phyloP scores from a whole-genome alignment of 768 basidiomycete species.

The Tephrocybe sp. region DNA sequence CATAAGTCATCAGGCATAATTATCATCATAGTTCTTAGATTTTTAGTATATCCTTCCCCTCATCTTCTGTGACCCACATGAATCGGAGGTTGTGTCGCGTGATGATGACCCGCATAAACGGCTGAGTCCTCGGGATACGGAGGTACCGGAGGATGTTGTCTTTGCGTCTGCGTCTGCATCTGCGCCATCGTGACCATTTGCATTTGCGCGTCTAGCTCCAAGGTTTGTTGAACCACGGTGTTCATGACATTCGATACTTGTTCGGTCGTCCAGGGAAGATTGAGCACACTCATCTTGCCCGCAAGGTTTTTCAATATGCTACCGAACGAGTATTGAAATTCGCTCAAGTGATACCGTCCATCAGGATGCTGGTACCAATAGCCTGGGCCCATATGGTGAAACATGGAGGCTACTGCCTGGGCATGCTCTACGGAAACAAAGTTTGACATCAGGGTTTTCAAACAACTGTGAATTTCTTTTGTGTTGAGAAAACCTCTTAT shows the following conservation, averaged over 20 bases:
- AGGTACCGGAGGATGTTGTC: background rate
- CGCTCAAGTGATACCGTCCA: slow-evolving; percentile 10
- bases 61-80: slow-evolving; percentile 1
- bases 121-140: slow-evolving; percentile 1
- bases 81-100: slow-evolving; percentile 1
- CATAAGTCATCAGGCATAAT: slow-evolving; percentile 1
- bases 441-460: slow-evolving; percentile 15
- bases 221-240: background rate
- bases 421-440: slow-evolving; percentile 20
- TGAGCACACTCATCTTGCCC: slow-evolving; percentile 16
- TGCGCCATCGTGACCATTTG: background rate
- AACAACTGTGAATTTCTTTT: slow-evolving; percentile 14
- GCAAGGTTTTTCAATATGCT: slow-evolving; percentile 10
- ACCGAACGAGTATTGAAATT: slow-evolving; percentile 4
- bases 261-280: slow-evolving; percentile 3
- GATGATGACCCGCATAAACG: background rate
- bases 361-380: slow-evolving; percentile 18
- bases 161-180: background rate
- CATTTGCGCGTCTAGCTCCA: slow-evolving; percentile 10
- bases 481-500: slow-evolving; percentile 10
- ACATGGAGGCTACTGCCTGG: slow-evolving; percentile 14
- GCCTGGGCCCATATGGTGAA: slow-evolving; percentile 12
- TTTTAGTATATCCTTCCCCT: background rate
- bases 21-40: slow-evolving; percentile 2
- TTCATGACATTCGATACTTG: slow-evolving; percentile 3